Evolutionary conservation across 768 basidiomycete genomes (phyloP), one percentile per base, ranked within the genome.

Genomic region (Fomitopsis pulvina): DNA sequence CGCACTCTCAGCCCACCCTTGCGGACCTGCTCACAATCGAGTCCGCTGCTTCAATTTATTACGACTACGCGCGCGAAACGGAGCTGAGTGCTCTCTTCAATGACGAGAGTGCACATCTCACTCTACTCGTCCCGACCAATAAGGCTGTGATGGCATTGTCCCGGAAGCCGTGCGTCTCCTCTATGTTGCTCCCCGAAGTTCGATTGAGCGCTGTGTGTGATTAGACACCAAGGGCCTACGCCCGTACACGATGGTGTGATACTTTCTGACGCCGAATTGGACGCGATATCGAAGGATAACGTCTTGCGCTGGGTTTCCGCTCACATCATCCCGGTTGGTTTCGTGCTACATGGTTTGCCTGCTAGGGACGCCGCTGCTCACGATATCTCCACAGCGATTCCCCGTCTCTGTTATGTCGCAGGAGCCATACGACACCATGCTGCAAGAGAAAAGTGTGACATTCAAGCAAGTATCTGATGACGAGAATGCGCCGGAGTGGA

Each of bases 71-170:
- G 3, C 76, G 88, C 5, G 88, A 90, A 59, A 69, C 82, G 1
- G 72, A 78, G 56, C 56, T 84, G n/a, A 83, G 81, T 60, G 59
- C 62, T 26, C 68, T 72, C 9, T 76, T 92, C 44, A 54, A 45
- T 21, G 58, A 62, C 14, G 39, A 37, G 4, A 47, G 58, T 25
- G 49, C 60, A 1, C 70, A 65, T 6, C 65, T 70, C 48, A 90
- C 90, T 0, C 46, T 94, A 9, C 74, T 95, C 38, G 90, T 84
- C 4, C 92, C 92, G 0, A 88, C 86, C 22, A 93, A 95, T 66
- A 87, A 85, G 64, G 92, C 90, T 8, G 80, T 93, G 14, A 89
- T 92, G 79, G 82, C 83, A 3, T 68, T 92, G 47, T 64, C 81
- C 2, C 70, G 81, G 59, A 92, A 93, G 67, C 92, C 92, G 88